Conservation (phyloP, 257 asterid species). For the Orobanche coerulescens region DNA sequence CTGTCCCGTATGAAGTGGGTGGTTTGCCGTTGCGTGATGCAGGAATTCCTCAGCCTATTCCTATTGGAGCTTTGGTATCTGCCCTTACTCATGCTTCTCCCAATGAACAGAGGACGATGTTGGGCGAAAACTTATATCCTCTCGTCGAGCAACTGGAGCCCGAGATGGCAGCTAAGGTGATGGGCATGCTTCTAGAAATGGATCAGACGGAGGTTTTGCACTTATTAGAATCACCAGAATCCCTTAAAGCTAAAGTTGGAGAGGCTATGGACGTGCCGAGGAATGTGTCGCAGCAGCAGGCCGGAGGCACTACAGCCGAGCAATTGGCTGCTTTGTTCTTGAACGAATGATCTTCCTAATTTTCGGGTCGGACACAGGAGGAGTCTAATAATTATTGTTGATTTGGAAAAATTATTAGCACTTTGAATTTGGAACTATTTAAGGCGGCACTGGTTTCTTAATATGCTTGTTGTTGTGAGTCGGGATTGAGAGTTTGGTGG, state of each 20-base stretch:
- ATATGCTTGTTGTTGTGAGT: not conserved
- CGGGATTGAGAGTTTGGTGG: no score
- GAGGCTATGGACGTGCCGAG: conserved; percentile 89
- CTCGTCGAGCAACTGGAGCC: conserved; percentile 83
- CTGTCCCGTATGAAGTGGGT: conserved; percentile 81
- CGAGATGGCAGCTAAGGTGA: conserved; percentile 75
- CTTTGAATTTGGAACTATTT: not conserved
- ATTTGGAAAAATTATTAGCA: not conserved
- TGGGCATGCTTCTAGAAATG: conserved; percentile 90
- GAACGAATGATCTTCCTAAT: conserved; percentile 29
- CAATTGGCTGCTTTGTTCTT: conserved; percentile 56
- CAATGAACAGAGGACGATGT: conserved; percentile 81
- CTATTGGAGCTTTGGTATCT: conserved; percentile 79
- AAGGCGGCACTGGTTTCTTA: not conserved
- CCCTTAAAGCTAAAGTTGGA: conserved; percentile 77
- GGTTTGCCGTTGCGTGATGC: conserved; percentile 75
- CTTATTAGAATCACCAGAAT: conserved; percentile 77
- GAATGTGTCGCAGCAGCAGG: conserved; percentile 71
- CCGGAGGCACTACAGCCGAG: conserved; percentile 36
- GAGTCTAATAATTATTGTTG: not conserved
- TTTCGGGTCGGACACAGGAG: not conserved
- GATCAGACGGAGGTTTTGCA: conserved; percentile 83
- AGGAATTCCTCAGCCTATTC: conserved; percentile 62
- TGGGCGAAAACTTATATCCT: conserved; percentile 83
- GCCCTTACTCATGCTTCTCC: conserved; percentile 93